Base-by-base conservation (phyloP, 2,329 filamentous ascomycete species). In the Stagonosporopsis cucurbitacearum region DNA sequence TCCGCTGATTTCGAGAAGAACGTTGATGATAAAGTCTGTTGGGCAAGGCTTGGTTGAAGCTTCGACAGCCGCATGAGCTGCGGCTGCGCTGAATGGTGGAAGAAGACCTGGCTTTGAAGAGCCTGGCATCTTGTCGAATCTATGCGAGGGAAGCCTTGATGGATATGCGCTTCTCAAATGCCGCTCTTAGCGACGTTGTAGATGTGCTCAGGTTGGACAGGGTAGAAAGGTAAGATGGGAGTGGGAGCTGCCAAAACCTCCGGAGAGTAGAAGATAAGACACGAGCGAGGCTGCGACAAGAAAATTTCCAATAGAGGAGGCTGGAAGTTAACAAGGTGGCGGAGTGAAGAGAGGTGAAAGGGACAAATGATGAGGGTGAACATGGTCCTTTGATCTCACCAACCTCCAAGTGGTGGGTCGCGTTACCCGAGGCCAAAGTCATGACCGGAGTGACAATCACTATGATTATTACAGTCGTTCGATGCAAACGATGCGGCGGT, bases 261-360 rank as follows among this genome's bases (percentile, higher is more conserved):
- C 6, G 15, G 32, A 23, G 30, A 32, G 4, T 4, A 32, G 13
- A 32, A 32, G 39, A 32, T 17, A 17, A 19, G 23, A 15, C 13
- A 8, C 6, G 11, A 20, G 32, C 39, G 33, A 47, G 44, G 33
- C 20, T 30, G 28, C 50, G 49, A 20, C 19, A 35, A 23, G 25
- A 22, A 28, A 50, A 50, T 37, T 6, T 15, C 46, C n/a, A 56
- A 59, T 54, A 23, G 45, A 53, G 44, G 57, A 15, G 60, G 54
- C 43, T 61, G 50, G 56, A 40, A 50, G 41, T 49, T 28, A 46
- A 36, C 28, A 11, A 40, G 37, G 26, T 12, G 30, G 26, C 19
- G 13, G 41, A 35, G 50, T 59, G 58, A 57, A 51, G 37, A 35
- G 42, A 62, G 50, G 60, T 65, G 64, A 59, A 65, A 52, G 54